Conservation (phyloP, 331 rosid genomes). For the Arachis monticola region DNA sequence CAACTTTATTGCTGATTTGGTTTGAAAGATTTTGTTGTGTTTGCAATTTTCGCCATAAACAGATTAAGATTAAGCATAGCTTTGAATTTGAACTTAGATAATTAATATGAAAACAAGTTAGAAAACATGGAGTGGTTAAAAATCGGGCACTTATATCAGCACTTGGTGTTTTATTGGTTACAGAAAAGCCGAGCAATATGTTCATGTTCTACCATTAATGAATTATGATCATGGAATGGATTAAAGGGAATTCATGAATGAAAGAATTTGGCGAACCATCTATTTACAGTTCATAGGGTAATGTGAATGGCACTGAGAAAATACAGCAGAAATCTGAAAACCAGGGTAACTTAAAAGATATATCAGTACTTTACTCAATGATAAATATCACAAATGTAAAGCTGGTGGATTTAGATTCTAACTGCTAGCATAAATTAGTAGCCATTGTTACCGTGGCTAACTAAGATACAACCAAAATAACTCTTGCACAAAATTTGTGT, state of each 20-base stretch:
- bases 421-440: constrained; percentile 36
- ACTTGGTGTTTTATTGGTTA: background rate
- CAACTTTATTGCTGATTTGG: constrained; percentile 6
- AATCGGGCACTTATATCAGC: constrained; percentile 14
- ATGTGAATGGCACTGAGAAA: constrained; percentile 15
- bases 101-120: constrained; percentile 14
- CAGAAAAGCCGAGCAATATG: constrained; percentile 2
- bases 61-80: constrained; percentile 9
- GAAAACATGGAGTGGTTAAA: constrained; percentile 9
- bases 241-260: background rate
- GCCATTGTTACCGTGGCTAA: constrained; percentile 40
- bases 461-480: constrained; percentile 33
- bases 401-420: constrained; percentile 27
- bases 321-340: constrained; percentile 40
- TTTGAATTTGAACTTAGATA: background rate
- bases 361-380: constrained; percentile 31
- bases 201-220: background rate
- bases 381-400: constrained; percentile 40
- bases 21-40: constrained; percentile 4
- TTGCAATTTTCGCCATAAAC: constrained; percentile 3
- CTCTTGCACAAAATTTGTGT: constrained; percentile 31
- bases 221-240: constrained; percentile 5
- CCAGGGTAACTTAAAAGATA: constrained; percentile 19
- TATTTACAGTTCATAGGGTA: constrained; percentile 51
- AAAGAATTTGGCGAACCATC: constrained; percentile 28